Percentiles rank a stretch among this genome's conserved stretches.
Conservation (phyloP, 108 stramenopile species). For the Pseudonitzschia multistriata region DNA sequence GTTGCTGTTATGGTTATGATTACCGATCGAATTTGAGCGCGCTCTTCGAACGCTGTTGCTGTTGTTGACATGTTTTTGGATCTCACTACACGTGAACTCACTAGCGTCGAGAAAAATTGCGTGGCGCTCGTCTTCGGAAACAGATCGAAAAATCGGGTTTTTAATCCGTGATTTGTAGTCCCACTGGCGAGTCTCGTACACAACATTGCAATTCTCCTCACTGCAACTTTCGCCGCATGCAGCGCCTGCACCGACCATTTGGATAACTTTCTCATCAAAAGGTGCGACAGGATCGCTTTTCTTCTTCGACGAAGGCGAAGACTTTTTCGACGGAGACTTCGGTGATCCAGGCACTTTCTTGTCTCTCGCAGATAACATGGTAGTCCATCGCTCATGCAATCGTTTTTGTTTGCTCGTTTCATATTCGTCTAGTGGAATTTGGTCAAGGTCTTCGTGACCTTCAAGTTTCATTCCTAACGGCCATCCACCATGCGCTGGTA, state of each 20-base stretch:
- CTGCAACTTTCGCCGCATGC: constrained; percentile 13
- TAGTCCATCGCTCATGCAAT: constrained; percentile 61
- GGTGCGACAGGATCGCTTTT: constrained; percentile 15
- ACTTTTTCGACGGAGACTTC: neutral
- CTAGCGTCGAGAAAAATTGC: constrained; percentile 20
- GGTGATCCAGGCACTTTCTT: constrained; percentile 26
- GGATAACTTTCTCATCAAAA: constrained; percentile 18
- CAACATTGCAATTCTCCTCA: neutral
- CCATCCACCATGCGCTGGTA: constrained; percentile 82
- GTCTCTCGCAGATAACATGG: constrained; percentile 26
- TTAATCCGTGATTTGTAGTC: constrained; percentile 57
- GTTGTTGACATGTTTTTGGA: neutral
- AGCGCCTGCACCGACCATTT: constrained; percentile 9
- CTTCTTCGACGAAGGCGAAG: constrained; percentile 8
- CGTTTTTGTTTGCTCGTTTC: constrained; percentile 58
- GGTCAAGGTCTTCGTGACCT: constrained; percentile 7
- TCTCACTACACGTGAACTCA: neutral
- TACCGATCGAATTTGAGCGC: constrained; percentile 34
- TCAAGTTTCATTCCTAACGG: constrained; percentile 65
- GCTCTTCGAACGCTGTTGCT: constrained; percentile 18
- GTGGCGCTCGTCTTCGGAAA: constrained; percentile 41
- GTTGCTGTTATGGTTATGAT: constrained; percentile 8
- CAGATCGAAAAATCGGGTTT: constrained; percentile 50
- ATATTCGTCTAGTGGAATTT: constrained; percentile 51
- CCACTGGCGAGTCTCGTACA: constrained; percentile 75